Evolutionary conservation across 768 basidiomycete species (phyloP).

Genomic region (Hydnum rufescens): DNA sequence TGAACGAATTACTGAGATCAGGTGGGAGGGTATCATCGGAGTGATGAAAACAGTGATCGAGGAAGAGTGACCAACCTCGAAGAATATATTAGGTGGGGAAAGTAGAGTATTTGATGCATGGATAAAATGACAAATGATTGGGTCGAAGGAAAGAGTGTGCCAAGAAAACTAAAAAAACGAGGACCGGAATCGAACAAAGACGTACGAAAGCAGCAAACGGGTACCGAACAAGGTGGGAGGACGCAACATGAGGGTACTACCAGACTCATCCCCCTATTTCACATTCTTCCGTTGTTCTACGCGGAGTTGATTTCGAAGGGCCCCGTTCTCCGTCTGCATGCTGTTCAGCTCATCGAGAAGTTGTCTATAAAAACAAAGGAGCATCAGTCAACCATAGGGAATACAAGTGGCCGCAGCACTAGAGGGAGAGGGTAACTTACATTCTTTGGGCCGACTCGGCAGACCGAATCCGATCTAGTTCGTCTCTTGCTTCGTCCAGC

Average conservation of each 20-base stretch:
- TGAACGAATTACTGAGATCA: too few species aligned
- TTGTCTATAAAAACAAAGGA: neutral
- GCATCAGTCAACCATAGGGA: neutral
- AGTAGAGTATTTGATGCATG: neutral
- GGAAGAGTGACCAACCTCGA: too few species aligned
- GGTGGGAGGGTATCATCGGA: too few species aligned
- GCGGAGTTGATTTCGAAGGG: conserved; percentile 41
- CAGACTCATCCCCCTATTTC: neutral
- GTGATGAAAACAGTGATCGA: too few species aligned
- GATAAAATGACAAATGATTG: neutral
- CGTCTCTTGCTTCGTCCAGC: conserved; percentile 43
- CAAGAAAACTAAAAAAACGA: neutral
- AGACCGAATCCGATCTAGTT: conserved; percentile 43
- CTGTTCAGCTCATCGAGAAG: conserved; percentile 77
- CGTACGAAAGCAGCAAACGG: neutral
- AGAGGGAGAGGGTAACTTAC: conserved; percentile 18
- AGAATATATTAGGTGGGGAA: too few species aligned
- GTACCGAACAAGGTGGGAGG: neutral
- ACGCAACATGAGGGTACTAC: neutral
- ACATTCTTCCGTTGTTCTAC: neutral
- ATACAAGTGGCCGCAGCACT: neutral
- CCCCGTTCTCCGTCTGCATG: conserved; percentile 60
- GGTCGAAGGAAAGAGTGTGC: neutral
- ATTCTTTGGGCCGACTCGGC: conserved; percentile 68
- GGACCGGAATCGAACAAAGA: neutral